A percentile compares a stretch with the other conserved stretches of the same genome.
Evolutionary conservation across 2,329 filamentous ascomycete species (phyloP).

Genomic region (Monilinia fructigena): DNA sequence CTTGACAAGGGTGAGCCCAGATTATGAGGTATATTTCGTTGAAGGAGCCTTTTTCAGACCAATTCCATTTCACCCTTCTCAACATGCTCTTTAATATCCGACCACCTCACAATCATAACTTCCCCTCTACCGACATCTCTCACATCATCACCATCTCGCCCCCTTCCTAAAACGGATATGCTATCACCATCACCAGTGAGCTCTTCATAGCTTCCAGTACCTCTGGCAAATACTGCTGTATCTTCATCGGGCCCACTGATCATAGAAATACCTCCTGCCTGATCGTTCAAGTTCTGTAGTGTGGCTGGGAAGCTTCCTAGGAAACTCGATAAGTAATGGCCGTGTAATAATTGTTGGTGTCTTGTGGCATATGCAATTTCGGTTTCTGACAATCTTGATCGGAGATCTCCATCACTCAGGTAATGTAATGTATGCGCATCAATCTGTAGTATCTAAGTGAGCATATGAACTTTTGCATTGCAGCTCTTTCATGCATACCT

Average conservation of each 20-base stretch:
- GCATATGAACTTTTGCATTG: constrained; percentile 53
- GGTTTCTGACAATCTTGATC: constrained; percentile 66
- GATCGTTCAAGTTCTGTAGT: constrained; percentile 85
- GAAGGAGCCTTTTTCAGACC: constrained; percentile 30
- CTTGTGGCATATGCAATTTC: constrained; percentile 81
- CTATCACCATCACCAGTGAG: constrained; percentile 68
- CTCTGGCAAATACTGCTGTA: constrained; percentile 78
- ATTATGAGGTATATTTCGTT: background rate
- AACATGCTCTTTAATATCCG: constrained; percentile 40
- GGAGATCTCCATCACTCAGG: constrained; percentile 55
- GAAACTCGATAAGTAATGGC: constrained; percentile 84
- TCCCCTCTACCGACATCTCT: constrained; percentile 49
- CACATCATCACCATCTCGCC: constrained; percentile 61
- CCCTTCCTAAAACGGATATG: constrained; percentile 74
- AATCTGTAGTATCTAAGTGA: constrained; percentile 86
- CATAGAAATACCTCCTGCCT: constrained; percentile 87
- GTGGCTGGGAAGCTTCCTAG: constrained; percentile 75
- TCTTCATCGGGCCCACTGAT: constrained; percentile 82
- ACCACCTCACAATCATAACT: constrained; percentile 40
- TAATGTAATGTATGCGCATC: constrained; percentile 76
- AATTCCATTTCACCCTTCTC: constrained; percentile 27
- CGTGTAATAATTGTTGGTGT: constrained; percentile 80
- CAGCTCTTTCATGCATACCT: background rate
- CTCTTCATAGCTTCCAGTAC: constrained; percentile 59
- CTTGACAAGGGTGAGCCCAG: no score